Evolutionary conservation across 2,329 filamentous ascomycete genomes (phyloP).

Genomic region (Bimuria novae-zelandiae): DNA sequence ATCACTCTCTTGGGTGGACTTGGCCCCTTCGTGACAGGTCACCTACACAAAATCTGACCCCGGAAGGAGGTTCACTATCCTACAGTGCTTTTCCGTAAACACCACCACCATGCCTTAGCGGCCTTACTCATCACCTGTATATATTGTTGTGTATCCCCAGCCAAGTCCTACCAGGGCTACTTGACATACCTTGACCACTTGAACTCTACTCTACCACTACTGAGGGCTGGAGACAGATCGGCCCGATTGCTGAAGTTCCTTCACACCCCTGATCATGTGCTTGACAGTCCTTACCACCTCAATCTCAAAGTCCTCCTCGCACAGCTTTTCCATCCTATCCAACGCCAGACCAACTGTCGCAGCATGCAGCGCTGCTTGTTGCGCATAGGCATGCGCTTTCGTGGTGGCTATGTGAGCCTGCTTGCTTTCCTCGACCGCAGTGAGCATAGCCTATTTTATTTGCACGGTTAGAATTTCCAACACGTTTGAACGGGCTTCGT

Average conservation of each 20-base stretch:
- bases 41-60: neutral
- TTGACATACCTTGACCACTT: neutral
- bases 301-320: slow-evolving; percentile 15
- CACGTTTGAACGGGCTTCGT: slow-evolving; percentile 1
- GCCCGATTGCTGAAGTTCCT: neutral
- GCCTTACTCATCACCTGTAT: neutral
- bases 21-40: neutral
- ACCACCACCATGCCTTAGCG: too few species aligned
- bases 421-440: slow-evolving; percentile 21
- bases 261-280: slow-evolving; percentile 6
- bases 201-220: neutral
- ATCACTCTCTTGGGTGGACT: neutral
- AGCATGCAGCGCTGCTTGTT: slow-evolving; percentile 25
- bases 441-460: slow-evolving; percentile 26
- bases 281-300: slow-evolving; percentile 18
- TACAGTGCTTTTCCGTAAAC: too few species aligned
- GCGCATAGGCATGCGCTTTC: slow-evolving; percentile 25
- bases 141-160: neutral
- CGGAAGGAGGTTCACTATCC: neutral
- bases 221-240: neutral
- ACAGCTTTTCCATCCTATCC: slow-evolving; percentile 15
- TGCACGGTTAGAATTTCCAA: slow-evolving; percentile 19
- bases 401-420: slow-evolving; percentile 24
- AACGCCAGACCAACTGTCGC: slow-evolving; percentile 17
- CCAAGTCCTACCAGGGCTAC: neutral